Evolutionary conservation across 2,329 filamentous ascomycete genomes (phyloP), one percentile per base, ranked within the genome.

Genomic region (Cercospora berteroae): DNA sequence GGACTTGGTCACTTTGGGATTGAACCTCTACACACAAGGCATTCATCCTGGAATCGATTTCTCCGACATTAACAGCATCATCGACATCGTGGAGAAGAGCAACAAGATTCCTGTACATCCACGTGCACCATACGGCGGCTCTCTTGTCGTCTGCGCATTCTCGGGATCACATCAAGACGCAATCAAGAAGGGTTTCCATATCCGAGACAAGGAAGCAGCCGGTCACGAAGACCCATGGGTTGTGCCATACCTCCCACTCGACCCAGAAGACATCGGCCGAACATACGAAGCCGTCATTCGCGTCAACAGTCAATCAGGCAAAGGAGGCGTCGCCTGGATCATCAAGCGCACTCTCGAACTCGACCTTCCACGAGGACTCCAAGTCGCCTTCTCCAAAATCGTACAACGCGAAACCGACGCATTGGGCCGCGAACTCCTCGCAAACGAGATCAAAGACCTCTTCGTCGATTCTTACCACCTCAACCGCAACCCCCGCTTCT

Each of bases 241-340:
- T 73, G 86, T 97, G 44, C 94, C 94, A 0, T 98, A 98, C 78
- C 89, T 98, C 59, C 94, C 94, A 12, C 86, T 98, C 74, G 94
- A 98, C 76, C 94, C 94, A 5, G 86, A 91, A 76, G 94, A 98
- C 76, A 97, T 98, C 71, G 94, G 94, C 60, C 89, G 94, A 66
- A 97, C 90, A n/a, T 98, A 98, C 86, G 94, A 98, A 81, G 94
- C 94, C 67, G 91, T 98, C 77, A 98, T 98, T 78, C 91, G 94
- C 68, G 94, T 98, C 86, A 99, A 98, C 84, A 96, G 92, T 18
- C 94, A 98, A 79, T 92, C 89, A 74, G 94, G 94, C 72, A 98
- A 99, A 83, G 94, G 94, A 69, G 95, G 95, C 74, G 90, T 92
- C 68, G 94, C 94, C 60, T 98, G 92, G 92, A 91, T 98, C 77